These are phyloP conservation scores for Scheffersomyces ergatensis DNA, from an alignment of 805 yeast genomes.

Conservation along the genomic window DNA sequence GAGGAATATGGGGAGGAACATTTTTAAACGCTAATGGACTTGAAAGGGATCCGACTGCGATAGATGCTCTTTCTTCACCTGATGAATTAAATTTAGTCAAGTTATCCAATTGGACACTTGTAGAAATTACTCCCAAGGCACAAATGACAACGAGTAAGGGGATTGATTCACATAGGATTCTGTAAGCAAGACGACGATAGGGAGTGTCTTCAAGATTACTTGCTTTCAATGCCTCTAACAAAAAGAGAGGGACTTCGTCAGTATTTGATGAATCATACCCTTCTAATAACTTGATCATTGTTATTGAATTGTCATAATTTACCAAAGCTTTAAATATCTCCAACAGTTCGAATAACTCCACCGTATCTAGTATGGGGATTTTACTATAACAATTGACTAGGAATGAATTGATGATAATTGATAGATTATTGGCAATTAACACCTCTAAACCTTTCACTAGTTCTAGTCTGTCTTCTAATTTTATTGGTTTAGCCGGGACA, in stretches of 20 bases:
- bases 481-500: not conserved
- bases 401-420: conserved; percentile 23
- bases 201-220: conserved; percentile 14
- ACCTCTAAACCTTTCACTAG: conserved; percentile 14
- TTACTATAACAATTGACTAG: conserved; percentile 31
- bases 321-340: conserved; percentile 21
- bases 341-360: conserved; percentile 26
- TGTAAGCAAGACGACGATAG: conserved; percentile 16
- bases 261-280: conserved; percentile 3
- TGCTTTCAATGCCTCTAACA: conserved; percentile 11
- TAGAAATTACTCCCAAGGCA: conserved; percentile 30
- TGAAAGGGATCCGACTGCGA: conserved; percentile 17
- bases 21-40: conserved; percentile 4
- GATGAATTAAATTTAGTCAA: conserved; percentile 24
- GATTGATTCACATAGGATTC: conserved; percentile 16
- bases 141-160: conserved; percentile 27
- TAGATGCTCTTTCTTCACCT: conserved; percentile 22
- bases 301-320: conserved; percentile 14
- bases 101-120: conserved; percentile 32
- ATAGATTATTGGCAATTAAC: conserved; percentile 13
- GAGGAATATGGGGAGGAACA: conserved; percentile 11
- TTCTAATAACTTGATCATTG: conserved; percentile 16
- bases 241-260: conserved; percentile 7
- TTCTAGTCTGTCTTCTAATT: conserved; percentile 12
- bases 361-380: conserved; percentile 28